Percentiles rank a stretch among this genome's conserved stretches.
Evolutionary conservation across 192 early-diverging fungal species (phyloP).

Genomic region (Backusella luteola): DNA sequence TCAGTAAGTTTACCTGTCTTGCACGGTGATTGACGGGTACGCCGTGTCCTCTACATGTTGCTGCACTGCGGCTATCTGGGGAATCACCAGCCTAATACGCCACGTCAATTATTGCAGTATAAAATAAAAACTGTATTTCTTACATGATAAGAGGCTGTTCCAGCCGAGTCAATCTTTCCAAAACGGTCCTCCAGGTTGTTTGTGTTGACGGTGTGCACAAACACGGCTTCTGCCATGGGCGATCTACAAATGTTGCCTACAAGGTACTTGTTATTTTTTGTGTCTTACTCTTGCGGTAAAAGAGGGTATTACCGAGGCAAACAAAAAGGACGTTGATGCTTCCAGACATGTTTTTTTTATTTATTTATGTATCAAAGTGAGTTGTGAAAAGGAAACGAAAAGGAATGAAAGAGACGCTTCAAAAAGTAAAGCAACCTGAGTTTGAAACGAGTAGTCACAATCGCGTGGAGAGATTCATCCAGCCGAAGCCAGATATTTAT

Average conservation of each 20-base stretch:
- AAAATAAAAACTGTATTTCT: neutral
- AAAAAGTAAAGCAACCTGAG: neutral
- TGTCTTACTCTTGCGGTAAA: neutral
- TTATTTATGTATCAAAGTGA: neutral
- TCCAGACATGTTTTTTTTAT: neutral
- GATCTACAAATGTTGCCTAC: constrained; percentile 44
- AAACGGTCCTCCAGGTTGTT: constrained; percentile 55
- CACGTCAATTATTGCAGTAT: too few species aligned
- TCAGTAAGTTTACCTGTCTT: constrained; percentile 53
- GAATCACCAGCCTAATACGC: constrained; percentile 49
- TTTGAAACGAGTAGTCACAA: neutral
- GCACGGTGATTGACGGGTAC: constrained; percentile 76
- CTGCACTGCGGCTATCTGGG: constrained; percentile 69
- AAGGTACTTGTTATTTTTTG: neutral
- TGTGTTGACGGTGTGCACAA: constrained; percentile 67
- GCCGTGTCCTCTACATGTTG: constrained; percentile 66
- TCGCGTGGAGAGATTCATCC: neutral
- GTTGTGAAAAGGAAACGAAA: neutral
- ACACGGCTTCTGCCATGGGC: constrained; percentile 96
- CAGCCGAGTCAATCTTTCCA: constrained; percentile 76
- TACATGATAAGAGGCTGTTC: constrained; percentile 83
- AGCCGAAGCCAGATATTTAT: too few species aligned
- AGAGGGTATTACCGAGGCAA: neutral
- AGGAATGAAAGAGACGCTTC: neutral
- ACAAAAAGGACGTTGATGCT: constrained; percentile 7